phyloP scores from a whole-genome alignment of 768 basidiomycete genomes.

The Macrolepiota fuliginosa region DNA sequence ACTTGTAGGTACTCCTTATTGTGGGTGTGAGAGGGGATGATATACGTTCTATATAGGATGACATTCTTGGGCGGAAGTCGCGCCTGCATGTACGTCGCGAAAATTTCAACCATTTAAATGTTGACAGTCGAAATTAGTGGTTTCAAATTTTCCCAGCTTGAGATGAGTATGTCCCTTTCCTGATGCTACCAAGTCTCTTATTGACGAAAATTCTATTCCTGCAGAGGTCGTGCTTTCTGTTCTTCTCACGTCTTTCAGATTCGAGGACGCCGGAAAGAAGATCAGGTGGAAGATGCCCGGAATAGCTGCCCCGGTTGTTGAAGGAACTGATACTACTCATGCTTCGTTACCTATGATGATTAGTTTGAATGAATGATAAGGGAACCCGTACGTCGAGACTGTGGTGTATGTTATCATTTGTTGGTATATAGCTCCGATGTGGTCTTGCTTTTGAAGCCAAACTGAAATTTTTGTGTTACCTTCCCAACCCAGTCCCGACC shows the following conservation, averaged over 20 bases:
- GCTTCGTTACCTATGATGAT: constrained; percentile 16
- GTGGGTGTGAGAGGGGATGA: no score
- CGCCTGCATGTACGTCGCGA: constrained; percentile 13
- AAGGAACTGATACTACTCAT: constrained; percentile 2
- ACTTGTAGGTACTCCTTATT: constrained; percentile 11
- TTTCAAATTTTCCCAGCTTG: constrained; percentile 18
- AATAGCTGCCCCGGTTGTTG: constrained; percentile 12
- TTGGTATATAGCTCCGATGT: no score
- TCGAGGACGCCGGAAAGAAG: constrained; percentile 15
- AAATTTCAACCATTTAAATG: no score
- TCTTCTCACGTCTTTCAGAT: constrained; percentile 11
- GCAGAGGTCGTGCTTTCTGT: constrained; percentile 14
- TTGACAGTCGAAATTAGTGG: constrained; percentile 13
- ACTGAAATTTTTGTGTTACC: no score
- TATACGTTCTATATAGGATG: constrained; percentile 12
- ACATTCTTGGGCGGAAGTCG: constrained; percentile 18
- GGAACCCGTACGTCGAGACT: no score
- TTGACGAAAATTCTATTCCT: background rate
- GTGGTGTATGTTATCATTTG: no score
- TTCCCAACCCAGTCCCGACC: no score
- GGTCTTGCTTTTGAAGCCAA: no score
- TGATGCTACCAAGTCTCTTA: background rate
- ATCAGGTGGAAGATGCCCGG: constrained; percentile 15
- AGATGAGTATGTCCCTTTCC: constrained; percentile 20
- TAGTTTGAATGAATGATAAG: background rate